phyloP scores from a whole-genome alignment of 2,329 filamentous ascomycete species.

The Cladophialophora carrionii region DNA sequence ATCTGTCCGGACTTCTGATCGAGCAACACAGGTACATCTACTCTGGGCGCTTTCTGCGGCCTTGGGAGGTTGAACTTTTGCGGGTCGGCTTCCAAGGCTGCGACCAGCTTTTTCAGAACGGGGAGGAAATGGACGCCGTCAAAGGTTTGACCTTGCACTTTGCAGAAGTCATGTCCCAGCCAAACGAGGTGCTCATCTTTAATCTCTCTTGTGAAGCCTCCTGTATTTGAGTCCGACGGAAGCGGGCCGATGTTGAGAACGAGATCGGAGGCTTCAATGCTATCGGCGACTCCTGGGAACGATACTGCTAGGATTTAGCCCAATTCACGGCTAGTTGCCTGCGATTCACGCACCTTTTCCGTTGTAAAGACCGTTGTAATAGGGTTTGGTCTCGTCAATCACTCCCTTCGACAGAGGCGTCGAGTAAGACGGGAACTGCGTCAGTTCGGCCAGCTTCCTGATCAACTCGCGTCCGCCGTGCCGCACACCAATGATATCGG shows the following conservation, averaged over 20 bases:
- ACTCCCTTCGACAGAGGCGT: constrained; percentile 32
- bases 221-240: constrained; percentile 54
- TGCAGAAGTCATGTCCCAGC: constrained; percentile 40
- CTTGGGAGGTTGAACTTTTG: constrained; percentile 30
- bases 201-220: constrained; percentile 45
- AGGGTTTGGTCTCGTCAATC: constrained; percentile 29
- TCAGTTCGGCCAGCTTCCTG: constrained; percentile 28
- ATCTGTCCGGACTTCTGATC: constrained; percentile 29
- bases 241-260: constrained; percentile 54
- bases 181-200: constrained; percentile 42
- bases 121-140: constrained; percentile 41
- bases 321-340: background rate
- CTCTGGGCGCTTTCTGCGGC: constrained; percentile 3
- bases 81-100: constrained; percentile 20
- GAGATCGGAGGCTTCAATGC: constrained; percentile 47
- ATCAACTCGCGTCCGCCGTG: constrained; percentile 29
- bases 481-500: constrained; percentile 27
- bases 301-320: constrained; percentile 23
- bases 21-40: constrained; percentile 32
- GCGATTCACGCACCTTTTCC: constrained; percentile 26
- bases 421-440: constrained; percentile 28
- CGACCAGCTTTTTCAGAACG: constrained; percentile 29
- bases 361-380: constrained; percentile 34
- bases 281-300: constrained; percentile 45
- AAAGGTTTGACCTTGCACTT: constrained; percentile 24